Conservation (phyloP, 208 protist species). For the Wallacemonas sp. region DNA sequence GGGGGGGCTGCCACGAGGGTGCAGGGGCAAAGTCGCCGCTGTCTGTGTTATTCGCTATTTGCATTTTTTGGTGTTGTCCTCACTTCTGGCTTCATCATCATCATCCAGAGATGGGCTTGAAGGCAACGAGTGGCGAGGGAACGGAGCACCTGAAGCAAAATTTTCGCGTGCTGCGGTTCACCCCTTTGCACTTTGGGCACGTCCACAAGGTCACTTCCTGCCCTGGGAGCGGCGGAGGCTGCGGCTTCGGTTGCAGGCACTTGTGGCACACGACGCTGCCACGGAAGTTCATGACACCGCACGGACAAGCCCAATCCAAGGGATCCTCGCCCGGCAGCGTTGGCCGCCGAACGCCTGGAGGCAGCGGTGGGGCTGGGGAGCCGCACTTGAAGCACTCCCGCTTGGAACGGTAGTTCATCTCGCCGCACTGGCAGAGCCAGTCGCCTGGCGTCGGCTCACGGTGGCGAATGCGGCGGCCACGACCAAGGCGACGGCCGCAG, state of each 20-base stretch:
- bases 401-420: slow-evolving; percentile 83
- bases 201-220: slow-evolving; percentile 84
- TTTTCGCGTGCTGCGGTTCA: slow-evolving; percentile 77
- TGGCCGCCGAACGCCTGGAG: slow-evolving; percentile 76
- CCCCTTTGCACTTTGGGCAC: slow-evolving; percentile 76
- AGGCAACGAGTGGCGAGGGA: slow-evolving; percentile 65
- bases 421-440: slow-evolving; percentile 88
- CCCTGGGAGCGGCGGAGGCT: slow-evolving; percentile 67
- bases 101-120: slow-evolving; percentile 36
- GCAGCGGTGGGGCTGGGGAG: slow-evolving; percentile 82
- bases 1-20: no score
- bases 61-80: no score
- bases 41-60: no score
- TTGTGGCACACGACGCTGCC: slow-evolving; percentile 80
- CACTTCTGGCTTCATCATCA: no score
- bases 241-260: slow-evolving; percentile 84
- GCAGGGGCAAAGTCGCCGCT: no score
- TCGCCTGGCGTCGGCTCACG: slow-evolving; percentile 80
- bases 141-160: slow-evolving; percentile 85
- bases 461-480: slow-evolving; percentile 24
- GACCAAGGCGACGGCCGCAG: slow-evolving; percentile 57
- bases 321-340: slow-evolving; percentile 87
- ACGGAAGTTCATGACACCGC: slow-evolving; percentile 91
- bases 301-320: slow-evolving; percentile 90
- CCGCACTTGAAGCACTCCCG: slow-evolving; percentile 92